Evolutionary conservation across 257 asterid genomes (phyloP).

Genomic region (Paraleonurus japonicus): DNA sequence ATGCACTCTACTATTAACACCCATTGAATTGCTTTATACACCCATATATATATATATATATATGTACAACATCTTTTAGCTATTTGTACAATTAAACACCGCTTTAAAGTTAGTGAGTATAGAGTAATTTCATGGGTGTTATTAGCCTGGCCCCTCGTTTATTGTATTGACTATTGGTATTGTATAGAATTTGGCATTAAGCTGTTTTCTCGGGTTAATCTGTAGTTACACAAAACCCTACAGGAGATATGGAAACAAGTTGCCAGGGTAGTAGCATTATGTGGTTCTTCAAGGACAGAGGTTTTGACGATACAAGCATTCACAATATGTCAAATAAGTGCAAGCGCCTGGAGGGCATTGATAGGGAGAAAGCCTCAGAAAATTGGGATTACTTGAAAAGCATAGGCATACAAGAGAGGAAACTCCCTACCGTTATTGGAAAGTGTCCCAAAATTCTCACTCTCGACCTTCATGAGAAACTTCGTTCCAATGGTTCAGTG

Average conservation of each 20-base stretch:
- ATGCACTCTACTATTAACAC: background rate
- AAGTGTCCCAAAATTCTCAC: constrained; percentile 92
- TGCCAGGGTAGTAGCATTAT: constrained; percentile 66
- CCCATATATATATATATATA: too few relatives aligned
- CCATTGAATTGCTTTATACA: too few relatives aligned
- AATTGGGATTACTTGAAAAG: constrained; percentile 91
- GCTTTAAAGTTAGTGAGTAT: too few relatives aligned
- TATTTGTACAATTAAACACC: too few relatives aligned
- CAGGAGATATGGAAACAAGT: constrained; percentile 72
- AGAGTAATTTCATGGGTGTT: too few relatives aligned
- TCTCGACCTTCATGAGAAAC: constrained; percentile 69
- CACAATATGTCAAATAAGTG: constrained; percentile 72
- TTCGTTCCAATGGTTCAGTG: constrained; percentile 84
- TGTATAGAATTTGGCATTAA: background rate
- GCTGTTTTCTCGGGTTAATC: background rate
- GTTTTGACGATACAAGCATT: constrained; percentile 73
- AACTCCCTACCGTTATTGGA: constrained; percentile 66
- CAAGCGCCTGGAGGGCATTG: constrained; percentile 76
- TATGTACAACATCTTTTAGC: too few relatives aligned
- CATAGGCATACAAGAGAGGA: constrained; percentile 88
- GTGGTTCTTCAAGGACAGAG: constrained; percentile 98
- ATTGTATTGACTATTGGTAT: too few relatives aligned
- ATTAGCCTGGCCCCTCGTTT: too few relatives aligned
- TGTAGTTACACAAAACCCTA: constrained; percentile 2
- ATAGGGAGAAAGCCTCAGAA: constrained; percentile 73